phyloP scores from a whole-genome alignment of 2,329 filamentous ascomycete species.

The Fusarium staphyleae region DNA sequence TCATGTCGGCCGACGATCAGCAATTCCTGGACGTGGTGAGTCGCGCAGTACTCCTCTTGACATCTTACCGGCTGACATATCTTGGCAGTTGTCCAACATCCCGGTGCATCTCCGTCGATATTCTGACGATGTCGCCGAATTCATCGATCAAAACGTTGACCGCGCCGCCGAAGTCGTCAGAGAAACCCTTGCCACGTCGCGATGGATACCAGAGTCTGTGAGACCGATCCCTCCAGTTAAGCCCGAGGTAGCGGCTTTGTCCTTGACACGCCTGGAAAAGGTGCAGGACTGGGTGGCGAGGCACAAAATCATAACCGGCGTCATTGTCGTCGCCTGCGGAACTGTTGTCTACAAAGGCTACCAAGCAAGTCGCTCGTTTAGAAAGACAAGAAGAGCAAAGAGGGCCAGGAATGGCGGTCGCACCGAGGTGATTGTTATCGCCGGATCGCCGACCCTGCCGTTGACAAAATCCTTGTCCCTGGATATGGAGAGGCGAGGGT shows the following conservation, averaged over 20 bases:
- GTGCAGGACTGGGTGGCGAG: conserved; percentile 74
- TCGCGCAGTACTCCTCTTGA: conserved; percentile 6
- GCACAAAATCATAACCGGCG: conserved; percentile 77
- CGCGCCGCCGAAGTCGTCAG: conserved; percentile 74
- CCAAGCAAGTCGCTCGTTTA: conserved; percentile 61
- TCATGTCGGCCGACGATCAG: conserved; percentile 81
- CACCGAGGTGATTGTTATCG: conserved; percentile 85
- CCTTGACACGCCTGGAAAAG: conserved; percentile 55
- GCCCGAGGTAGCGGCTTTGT: conserved; percentile 45
- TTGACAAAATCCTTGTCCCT: conserved; percentile 82
- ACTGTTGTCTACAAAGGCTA: conserved; percentile 65
- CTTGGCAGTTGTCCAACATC: conserved; percentile 58
- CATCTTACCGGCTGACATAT: conserved; percentile 17
- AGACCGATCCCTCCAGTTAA: conserved; percentile 62
- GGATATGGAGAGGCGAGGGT: conserved; percentile 89
- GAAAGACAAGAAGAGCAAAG: conserved; percentile 76
- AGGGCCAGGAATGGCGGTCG: conserved; percentile 83
- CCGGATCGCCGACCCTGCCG: conserved; percentile 85
- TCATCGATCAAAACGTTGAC: conserved; percentile 83
- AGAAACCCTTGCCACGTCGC: conserved; percentile 69
- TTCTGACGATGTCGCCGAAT: conserved; percentile 76
- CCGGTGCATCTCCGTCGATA: conserved; percentile 73
- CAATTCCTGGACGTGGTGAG: conserved; percentile 79
- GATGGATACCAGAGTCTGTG: conserved; percentile 76
- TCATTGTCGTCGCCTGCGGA: conserved; percentile 73